Conservation (phyloP, 768 basidiomycete genomes). For the Rhodocollybia butyracea region DNA sequence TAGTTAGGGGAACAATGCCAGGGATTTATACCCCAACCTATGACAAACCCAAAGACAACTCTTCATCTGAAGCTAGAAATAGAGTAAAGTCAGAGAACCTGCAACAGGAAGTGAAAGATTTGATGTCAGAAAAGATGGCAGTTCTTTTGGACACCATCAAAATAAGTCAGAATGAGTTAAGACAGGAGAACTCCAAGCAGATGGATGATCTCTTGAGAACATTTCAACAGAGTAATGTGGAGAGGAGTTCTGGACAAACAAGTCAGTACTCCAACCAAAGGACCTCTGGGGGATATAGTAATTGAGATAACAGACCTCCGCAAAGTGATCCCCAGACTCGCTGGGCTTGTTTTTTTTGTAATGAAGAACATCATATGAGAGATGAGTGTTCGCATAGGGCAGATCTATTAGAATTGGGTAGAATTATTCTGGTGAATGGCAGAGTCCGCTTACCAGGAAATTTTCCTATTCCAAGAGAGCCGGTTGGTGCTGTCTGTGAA, state of each 20-base stretch:
- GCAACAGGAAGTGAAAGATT: neutral
- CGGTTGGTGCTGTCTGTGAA: constrained; percentile 1
- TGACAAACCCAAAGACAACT: neutral
- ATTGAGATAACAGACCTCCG: neutral
- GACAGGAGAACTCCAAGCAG: neutral
- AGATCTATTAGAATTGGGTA: neutral
- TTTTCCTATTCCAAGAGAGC: neutral
- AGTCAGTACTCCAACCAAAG: neutral
- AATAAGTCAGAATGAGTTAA: neutral
- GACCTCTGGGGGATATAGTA: neutral
- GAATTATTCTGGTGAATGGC: neutral
- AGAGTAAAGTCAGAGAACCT: neutral
- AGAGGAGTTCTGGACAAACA: neutral
- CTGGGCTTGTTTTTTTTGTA: neutral
- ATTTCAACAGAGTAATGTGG: neutral
- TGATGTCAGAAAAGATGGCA: neutral
- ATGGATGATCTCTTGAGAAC: neutral
- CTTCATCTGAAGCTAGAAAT: neutral
- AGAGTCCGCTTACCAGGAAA: neutral
- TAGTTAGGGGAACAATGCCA: neutral
- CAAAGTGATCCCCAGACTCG: neutral
- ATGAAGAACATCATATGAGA: neutral
- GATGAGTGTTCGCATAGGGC: neutral
- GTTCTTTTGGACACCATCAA: neutral
- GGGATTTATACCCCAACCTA: neutral